These are phyloP conservation scores for Quercus parvula DNA, from an alignment of 306 rosid genomes.

Conservation along the genomic window DNA sequence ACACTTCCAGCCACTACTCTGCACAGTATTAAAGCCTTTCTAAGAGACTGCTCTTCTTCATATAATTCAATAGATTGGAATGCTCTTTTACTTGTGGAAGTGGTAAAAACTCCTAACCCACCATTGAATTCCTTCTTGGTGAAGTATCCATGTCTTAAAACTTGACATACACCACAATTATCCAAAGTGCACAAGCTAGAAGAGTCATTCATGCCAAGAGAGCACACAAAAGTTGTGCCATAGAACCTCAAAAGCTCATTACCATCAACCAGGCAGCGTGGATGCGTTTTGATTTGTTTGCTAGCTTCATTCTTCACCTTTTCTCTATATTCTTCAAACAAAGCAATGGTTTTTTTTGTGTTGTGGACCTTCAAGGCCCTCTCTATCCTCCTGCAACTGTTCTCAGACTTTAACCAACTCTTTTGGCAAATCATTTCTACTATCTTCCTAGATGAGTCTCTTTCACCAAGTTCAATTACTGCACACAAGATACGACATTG, in stretches of 20 bases:
- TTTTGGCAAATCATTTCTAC: constrained; percentile 54
- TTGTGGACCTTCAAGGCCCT: constrained; percentile 49
- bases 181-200: constrained; percentile 32
- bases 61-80: constrained; percentile 23
- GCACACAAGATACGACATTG: neutral
- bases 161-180: constrained; percentile 51
- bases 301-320: constrained; percentile 44
- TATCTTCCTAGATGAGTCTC: constrained; percentile 43
- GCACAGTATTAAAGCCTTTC: constrained; percentile 51
- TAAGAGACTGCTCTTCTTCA: constrained; percentile 13
- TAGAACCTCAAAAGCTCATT: constrained; percentile 68
- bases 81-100: constrained; percentile 48
- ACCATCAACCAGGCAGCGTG: constrained; percentile 67
- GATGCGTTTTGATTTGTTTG: constrained; percentile 28
- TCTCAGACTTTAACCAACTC: constrained; percentile 16
- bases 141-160: constrained; percentile 48
- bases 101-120: constrained; percentile 29
- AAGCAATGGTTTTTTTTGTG: constrained; percentile 27
- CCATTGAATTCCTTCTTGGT: constrained; percentile 25
- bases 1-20: constrained; percentile 68
- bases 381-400: constrained; percentile 28
- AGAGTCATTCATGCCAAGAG: constrained; percentile 40
- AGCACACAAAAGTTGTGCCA: constrained; percentile 56
- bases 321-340: constrained; percentile 62
- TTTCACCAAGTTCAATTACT: constrained; percentile 44